A percentile compares a stretch with the other conserved stretches of the same genome.
These are phyloP conservation scores for Camptophora hylomeconis DNA, from an alignment of 2,329 filamentous ascomycete species.

Conservation along the genomic window DNA sequence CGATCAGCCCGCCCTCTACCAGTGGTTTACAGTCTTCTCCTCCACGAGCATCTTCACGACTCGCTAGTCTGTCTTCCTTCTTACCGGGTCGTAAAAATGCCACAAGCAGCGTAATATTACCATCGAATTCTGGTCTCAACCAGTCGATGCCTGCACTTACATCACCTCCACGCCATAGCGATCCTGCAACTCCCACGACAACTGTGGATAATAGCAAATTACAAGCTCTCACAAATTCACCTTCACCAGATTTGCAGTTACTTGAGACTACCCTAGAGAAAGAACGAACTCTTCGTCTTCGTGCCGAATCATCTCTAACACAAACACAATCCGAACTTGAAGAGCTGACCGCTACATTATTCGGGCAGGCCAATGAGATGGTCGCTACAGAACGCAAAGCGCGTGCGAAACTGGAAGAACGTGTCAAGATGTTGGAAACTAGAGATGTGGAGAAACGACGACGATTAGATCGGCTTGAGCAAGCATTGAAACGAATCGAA, in stretches of 20 bases:
- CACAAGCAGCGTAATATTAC: constrained; percentile 9
- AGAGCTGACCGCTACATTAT: constrained; percentile 46
- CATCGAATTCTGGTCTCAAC: constrained; percentile 29
- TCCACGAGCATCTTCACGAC: constrained; percentile 12
- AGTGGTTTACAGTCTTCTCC: too few species aligned
- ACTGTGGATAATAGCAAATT: constrained; percentile 5
- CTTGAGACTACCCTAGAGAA: constrained; percentile 41
- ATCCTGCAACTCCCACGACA: constrained; percentile 9
- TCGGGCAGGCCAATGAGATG: constrained; percentile 55
- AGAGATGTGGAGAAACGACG: constrained; percentile 37
- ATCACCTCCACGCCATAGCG: constrained; percentile 14
- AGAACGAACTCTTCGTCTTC: constrained; percentile 41
- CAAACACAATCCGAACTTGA: constrained; percentile 46
- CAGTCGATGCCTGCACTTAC: constrained; percentile 19
- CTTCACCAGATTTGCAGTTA: too few species aligned
- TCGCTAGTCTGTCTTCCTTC: constrained; percentile 17
- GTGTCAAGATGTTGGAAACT: constrained; percentile 32
- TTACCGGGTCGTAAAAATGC: constrained; percentile 17
- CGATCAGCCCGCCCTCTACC: constrained; percentile 6
- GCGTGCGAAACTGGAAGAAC: constrained; percentile 37
- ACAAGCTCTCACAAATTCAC: constrained; percentile 19
- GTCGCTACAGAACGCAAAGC: constrained; percentile 49
- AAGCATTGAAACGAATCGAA: constrained; percentile 42
- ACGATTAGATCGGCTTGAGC: constrained; percentile 42
- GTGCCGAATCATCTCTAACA: constrained; percentile 43